Percentiles rank a stretch among this genome's conserved stretches.
Evolutionary conservation across 805 yeast genomes (phyloP).

Genomic region (Saccharomycopsis babjevae): DNA sequence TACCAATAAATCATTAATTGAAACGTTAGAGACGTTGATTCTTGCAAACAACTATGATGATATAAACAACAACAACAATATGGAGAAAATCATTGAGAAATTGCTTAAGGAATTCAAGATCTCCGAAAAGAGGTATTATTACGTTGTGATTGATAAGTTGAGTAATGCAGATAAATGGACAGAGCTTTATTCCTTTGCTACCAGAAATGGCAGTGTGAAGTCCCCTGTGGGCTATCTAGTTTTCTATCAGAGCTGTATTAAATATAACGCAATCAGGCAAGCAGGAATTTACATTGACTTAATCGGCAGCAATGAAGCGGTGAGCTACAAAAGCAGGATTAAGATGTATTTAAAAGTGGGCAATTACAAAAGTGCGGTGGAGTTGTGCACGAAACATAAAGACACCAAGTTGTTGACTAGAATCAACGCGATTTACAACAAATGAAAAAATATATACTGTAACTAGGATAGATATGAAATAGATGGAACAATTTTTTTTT

Average conservation of each 20-base stretch:
- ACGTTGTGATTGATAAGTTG: conserved; percentile 39
- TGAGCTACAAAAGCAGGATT: conserved; percentile 37
- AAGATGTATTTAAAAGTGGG: conserved; percentile 43
- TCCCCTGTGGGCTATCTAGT: conserved; percentile 68
- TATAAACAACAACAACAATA: background rate
- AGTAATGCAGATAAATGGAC: conserved; percentile 42
- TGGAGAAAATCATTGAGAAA: conserved; percentile 33
- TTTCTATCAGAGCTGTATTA: conserved; percentile 45
- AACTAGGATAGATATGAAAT: background rate
- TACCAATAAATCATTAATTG: conserved; percentile 34
- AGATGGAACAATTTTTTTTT: background rate
- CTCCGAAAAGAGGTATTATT: conserved; percentile 46
- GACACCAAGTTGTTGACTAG: conserved; percentile 19
- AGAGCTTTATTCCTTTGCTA: conserved; percentile 44
- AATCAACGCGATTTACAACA: background rate
- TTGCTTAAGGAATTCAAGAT: conserved; percentile 45
- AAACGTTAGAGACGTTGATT: conserved; percentile 38
- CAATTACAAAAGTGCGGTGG: conserved; percentile 40
- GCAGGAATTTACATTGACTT: conserved; percentile 51
- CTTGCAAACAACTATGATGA: conserved; percentile 34
- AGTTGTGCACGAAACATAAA: conserved; percentile 36
- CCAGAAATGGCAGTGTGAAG: conserved; percentile 28
- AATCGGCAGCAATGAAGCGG: conserved; percentile 31
- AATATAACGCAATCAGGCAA: conserved; percentile 45
- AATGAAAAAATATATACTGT: background rate